Base-by-base conservation (phyloP, 2,329 filamentous ascomycete species). In the Cordyceps fumosorosea region DNA sequence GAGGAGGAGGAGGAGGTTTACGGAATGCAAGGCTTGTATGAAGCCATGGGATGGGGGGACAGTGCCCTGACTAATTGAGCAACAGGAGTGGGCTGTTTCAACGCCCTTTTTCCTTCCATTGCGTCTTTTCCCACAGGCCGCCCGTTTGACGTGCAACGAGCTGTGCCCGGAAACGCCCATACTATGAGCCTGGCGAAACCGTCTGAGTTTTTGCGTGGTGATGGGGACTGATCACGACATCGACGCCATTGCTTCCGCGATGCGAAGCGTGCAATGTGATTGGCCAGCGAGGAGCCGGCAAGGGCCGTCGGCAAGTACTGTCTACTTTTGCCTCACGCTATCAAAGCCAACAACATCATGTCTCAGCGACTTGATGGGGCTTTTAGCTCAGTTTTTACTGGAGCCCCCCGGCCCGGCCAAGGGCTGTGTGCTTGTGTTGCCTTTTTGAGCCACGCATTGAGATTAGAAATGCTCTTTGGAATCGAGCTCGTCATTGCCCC, bases 211-310 rank as follows among this genome's bases (percentile, higher is more conserved):
- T 63, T 63, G 62, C 62, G 69, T 68, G 69, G 68, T 64, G 69
- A 71, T 69, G 71, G 70, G 70, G 71, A 74, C 68, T 71, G 75
- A 80, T 80, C 78, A 80, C 78, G 78, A 80, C 78, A 80, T 80
- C 78, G 73, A 75, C 77, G 77, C 78, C 79, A 80, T 75, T 65
- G 72, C 78, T 77, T 77, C 79, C 77, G 76, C 76, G 76, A 78
- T 75, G 71, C 67, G n/a, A 44, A 56, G 37, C 48, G 37, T 63
- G 66, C 64, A 63, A 62, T 62, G 56, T 76, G 72, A 78, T 77
- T 79, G 76, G 75, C 55, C 63, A 60, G 51, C 53, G 50, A 56
- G 56, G 42, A 59, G 37, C 57, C 60, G 60, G 32, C 16, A 32
- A 7, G 50, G 60, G 24, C 26, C 59, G 60, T 62, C 60, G 60